Conservation (phyloP, 768 basidiomycete genomes). For the Psilocybe sp. region DNA sequence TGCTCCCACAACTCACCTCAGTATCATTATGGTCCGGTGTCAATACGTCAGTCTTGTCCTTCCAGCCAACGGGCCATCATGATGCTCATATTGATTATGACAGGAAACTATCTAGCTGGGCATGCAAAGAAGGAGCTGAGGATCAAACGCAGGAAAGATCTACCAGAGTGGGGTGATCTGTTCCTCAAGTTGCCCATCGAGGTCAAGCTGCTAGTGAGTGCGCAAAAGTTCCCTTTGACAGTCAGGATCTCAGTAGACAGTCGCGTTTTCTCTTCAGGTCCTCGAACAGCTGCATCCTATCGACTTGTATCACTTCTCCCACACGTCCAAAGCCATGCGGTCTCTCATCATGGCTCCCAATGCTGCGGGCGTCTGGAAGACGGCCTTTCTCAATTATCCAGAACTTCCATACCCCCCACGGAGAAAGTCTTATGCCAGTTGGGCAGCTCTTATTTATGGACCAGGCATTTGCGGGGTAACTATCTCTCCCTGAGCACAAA, state of each 20-base stretch:
- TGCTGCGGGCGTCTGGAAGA: conserved; percentile 18
- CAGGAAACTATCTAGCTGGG: conserved; percentile 21
- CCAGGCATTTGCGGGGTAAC: conserved; percentile 21
- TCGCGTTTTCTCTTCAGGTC: conserved; percentile 7
- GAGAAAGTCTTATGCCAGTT: conserved; percentile 11
- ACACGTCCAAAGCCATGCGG: conserved; percentile 12
- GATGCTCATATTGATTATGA: not conserved
- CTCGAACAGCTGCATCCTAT: conserved; percentile 22
- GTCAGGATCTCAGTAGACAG: not conserved
- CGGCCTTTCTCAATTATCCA: conserved; percentile 14
- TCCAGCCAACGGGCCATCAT: too few species aligned
- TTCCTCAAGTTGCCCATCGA: conserved; percentile 18
- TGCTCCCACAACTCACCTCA: conserved; percentile 14
- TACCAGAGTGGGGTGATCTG: not conserved
- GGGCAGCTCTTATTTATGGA: conserved; percentile 20
- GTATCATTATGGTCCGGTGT: conserved; percentile 17
- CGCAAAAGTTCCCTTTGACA: not conserved
- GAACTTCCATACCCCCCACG: conserved; percentile 16
- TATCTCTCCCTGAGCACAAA: not conserved
- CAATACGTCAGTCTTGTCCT: conserved; percentile 15
- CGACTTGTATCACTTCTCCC: conserved; percentile 20
- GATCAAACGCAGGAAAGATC: conserved; percentile 1
- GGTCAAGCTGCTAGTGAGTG: conserved; percentile 13
- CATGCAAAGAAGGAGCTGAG: conserved; percentile 13
- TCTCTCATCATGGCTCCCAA: conserved; percentile 13